phyloP scores from a whole-genome alignment of 768 basidiomycete genomes.

The Collybia mongolica region DNA sequence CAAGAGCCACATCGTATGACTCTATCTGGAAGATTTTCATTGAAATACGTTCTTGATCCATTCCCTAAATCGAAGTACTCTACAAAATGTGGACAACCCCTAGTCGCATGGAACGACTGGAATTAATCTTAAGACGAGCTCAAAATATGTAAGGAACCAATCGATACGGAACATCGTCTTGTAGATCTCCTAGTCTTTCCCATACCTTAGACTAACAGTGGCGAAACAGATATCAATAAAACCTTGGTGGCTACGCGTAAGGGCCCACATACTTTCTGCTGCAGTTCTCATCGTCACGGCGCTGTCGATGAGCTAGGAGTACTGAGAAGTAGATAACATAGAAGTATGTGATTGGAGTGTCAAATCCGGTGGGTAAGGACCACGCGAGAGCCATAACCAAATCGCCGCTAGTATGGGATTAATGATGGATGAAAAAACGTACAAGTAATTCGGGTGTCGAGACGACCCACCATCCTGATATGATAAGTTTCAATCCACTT shows the following conservation, averaged over 20 bases:
- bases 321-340: slow-evolving; percentile 88
- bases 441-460: slow-evolving; percentile 92
- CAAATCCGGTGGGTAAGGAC: slow-evolving; percentile 92
- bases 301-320: slow-evolving; percentile 87
- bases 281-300: slow-evolving; percentile 90
- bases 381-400: slow-evolving; percentile 89
- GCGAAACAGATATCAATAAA: slow-evolving; percentile 3
- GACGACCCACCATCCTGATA: slow-evolving; percentile 94
- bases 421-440: slow-evolving; percentile 19
- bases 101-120: no score
- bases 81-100: no score
- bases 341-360: slow-evolving; percentile 94
- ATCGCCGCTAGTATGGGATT: slow-evolving; percentile 56
- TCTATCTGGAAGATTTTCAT: no score
- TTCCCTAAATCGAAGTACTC: no score
- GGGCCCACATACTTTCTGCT: slow-evolving; percentile 66
- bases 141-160: slow-evolving; percentile 85
- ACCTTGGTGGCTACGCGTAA: background rate
- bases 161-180: slow-evolving; percentile 76
- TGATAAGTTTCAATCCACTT: slow-evolving; percentile 86
- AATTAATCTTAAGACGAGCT: no score
- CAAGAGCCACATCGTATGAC: no score
- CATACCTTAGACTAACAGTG: slow-evolving; percentile 64
- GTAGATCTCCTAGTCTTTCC: slow-evolving; percentile 91
- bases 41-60: no score